Base-by-base conservation (phyloP, 139 green algal species). In the Volvox africanus region DNA sequence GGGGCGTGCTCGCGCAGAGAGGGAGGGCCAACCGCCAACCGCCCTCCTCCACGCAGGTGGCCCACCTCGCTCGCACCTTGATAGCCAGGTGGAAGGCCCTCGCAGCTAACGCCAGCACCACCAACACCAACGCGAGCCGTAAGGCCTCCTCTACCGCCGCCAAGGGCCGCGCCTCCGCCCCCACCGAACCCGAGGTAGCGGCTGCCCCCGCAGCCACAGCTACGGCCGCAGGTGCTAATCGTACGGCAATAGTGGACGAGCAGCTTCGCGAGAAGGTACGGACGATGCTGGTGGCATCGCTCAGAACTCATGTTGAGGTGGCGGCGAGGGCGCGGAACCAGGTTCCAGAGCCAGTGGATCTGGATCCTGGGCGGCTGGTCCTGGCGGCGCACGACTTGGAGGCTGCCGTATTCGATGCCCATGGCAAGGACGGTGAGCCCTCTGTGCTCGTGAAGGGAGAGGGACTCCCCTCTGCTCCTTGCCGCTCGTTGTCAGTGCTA, bases 11-110 rank as follows among this genome's bases (percentile, higher is more conserved):
- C n/a, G n/a, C n/a, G n/a, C n/a, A n/a, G n/a, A n/a, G n/a, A n/a
- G n/a, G n/a, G n/a, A n/a, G n/a, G n/a, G n/a, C n/a, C n/a, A n/a
- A n/a, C n/a, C n/a, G n/a, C n/a, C n/a, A n/a, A n/a, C n/a, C n/a
- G n/a, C n/a, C 44, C 44, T 55, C 9, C 44, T 55, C 44, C 44
- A 55, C 44, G 5, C 71, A 90, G 86, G 86, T 90, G 0, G 73
- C 86, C 21, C n/a, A 6, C 75, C 61, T 94, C 22, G 92, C 92
- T 24, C 32, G 65, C 0, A 77, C 75, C 13, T 76, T 94, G 50
- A 77, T 94, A 6, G 69, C 86, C 0, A 28, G 37, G 0, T 94
- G 92, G 92, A 92, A 92, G 68, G 37, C 28, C 26, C 22, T 50
- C 1, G 55, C 86, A 12, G 75, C 84, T 0, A 35, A 65, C 33